Evolutionary conservation across 768 basidiomycete genomes (phyloP), one percentile per base, ranked within the genome.

Genomic region (Mycena latifolia): DNA sequence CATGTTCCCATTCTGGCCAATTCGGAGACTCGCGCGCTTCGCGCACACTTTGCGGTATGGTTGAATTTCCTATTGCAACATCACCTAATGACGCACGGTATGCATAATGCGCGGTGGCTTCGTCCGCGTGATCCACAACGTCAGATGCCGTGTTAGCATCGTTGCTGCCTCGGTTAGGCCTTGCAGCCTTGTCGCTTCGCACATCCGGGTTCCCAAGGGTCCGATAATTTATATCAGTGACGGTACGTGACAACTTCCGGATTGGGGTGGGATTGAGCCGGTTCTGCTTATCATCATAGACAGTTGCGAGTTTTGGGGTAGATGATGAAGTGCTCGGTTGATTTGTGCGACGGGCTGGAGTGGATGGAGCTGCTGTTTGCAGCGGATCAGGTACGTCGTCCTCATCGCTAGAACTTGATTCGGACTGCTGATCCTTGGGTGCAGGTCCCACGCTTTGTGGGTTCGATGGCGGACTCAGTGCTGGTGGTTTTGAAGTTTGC

Each of bases 1-100:
- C 51, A 31, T 31, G 12, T 33, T 52, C 51, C 51, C 51, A 52
- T n/a, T n/a, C n/a, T n/a, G n/a, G n/a, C n/a, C n/a, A n/a, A n/a
- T n/a, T n/a, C n/a, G n/a, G n/a, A n/a, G 51, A 52, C 31, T 31
- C 28, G n/a, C 53, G 33, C 33, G 53, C 53, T 41, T 55, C 53
- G 17, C 15, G n/a, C 14, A 55, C 22, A 41, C 24, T 55, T 10
- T 31, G 20, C 2, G 53, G 53, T 22, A 55, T 55, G 25, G 39
- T 27, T 3, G 20, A 15, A 22, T 45, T 35, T 8, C 53, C 37
- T 10, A 24, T 39, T 11, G 20, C 8, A 27, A 55, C 6, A 39
- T 41, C 53, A 7, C 53, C 53, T 41, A 27, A 17, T 37, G 53
- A 39, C 41, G 53, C 24, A 5, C 37, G 20, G 17, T 55, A 55